A percentile compares a stretch with the other conserved stretches of the same genome.
phyloP scores from a whole-genome alignment of 2,329 filamentous ascomycete genomes.

The Ophiostoma triangulosporum region DNA sequence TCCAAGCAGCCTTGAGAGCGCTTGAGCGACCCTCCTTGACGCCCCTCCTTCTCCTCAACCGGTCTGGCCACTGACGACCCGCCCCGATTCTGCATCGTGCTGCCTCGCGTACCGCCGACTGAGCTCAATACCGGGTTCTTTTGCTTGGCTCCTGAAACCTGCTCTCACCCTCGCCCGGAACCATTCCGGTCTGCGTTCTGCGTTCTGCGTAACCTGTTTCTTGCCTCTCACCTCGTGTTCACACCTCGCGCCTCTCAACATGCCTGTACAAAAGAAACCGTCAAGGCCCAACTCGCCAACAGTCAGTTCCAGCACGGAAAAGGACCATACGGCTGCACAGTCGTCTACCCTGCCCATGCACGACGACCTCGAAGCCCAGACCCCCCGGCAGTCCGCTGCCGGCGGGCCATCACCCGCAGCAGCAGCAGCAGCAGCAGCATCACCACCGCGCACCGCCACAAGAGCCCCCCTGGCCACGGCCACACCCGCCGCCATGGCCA shows the following conservation, averaged over 20 bases:
- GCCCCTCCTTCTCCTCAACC: too few species aligned
- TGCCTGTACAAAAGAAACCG: too few species aligned
- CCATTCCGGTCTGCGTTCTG: too few species aligned
- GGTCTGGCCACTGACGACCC: too few species aligned
- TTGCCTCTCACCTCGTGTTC: background rate
- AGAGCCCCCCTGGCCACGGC: too few species aligned
- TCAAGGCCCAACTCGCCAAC: background rate
- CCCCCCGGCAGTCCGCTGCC: background rate
- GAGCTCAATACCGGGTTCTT: background rate
- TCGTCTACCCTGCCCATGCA: background rate
- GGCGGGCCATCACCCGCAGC: background rate
- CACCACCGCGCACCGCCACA: background rate
- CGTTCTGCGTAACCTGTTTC: too few species aligned
- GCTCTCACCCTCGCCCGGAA: too few species aligned
- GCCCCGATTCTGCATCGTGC: too few species aligned
- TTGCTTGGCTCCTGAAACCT: background rate
- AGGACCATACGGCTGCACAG: background rate
- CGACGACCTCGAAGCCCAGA: slow-evolving; percentile 1
- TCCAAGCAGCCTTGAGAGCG: background rate
- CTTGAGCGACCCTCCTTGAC: background rate
- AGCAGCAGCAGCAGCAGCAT: background rate
- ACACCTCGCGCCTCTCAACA: background rate
- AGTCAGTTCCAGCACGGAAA: background rate
- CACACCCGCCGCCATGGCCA: background rate
- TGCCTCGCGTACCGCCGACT: too few species aligned